These are phyloP conservation scores for Darksidea phi DNA, from an alignment of 495 filamentous ascomycete genomes.

Conservation along the genomic window DNA sequence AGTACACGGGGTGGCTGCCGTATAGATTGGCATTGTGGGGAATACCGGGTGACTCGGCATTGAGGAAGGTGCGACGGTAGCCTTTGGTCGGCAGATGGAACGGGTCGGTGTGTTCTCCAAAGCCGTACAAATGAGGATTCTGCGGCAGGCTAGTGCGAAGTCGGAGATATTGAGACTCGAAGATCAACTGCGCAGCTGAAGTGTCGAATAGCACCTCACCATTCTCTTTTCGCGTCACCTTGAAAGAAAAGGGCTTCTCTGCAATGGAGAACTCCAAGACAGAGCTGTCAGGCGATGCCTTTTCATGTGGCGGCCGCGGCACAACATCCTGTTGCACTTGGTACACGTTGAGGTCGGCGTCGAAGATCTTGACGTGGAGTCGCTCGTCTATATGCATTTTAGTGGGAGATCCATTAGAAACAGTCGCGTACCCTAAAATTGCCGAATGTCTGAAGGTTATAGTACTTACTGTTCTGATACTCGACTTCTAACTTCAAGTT, in stretches of 20 bases:
- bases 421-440: background rate
- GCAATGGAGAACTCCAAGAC: conserved; percentile 64
- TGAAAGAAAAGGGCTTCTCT: conserved; percentile 72
- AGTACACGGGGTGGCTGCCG: conserved; percentile 80
- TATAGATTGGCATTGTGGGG: conserved; percentile 71
- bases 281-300: conserved; percentile 17
- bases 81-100: conserved; percentile 69
- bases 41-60: conserved; percentile 67
- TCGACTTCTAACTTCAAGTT: conserved; percentile 68
- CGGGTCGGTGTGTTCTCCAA: conserved; percentile 77
- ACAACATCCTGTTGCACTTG: conserved; percentile 74
- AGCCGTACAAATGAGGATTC: conserved; percentile 71
- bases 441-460: background rate
- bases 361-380: conserved; percentile 80
- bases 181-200: conserved; percentile 60
- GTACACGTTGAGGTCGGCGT: conserved; percentile 70
- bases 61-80: conserved; percentile 81
- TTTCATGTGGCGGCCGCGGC: conserved; percentile 53
- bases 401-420: conserved; percentile 2
- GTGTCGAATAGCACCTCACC: conserved; percentile 78
- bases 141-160: conserved; percentile 67
- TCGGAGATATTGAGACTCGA: conserved; percentile 76
- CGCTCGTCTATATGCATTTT: conserved; percentile 44
- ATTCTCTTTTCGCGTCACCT: conserved; percentile 58
- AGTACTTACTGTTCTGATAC: conserved; percentile 67